These are phyloP conservation scores for Penicillium canariense DNA, from an alignment of 495 filamentous ascomycete genomes.

Conservation along the genomic window DNA sequence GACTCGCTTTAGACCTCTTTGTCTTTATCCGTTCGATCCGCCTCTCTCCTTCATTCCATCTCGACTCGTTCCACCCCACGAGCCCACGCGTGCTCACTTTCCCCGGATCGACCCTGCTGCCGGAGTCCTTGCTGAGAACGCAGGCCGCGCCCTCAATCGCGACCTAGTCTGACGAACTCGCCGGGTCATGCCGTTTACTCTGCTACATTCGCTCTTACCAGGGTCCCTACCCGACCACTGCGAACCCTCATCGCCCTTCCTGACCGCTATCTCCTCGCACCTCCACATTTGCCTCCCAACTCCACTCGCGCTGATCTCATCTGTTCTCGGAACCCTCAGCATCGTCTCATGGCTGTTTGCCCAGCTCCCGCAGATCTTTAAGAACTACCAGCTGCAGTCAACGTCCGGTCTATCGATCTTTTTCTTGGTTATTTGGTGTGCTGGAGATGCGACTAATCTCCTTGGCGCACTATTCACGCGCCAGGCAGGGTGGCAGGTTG, in stretches of 20 bases:
- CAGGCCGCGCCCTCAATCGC: not conserved
- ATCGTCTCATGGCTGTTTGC: conserved; percentile 77
- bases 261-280: conserved; percentile 55
- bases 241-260: conserved; percentile 57
- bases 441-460: conserved; percentile 68
- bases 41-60: not conserved
- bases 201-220: conserved; percentile 28
- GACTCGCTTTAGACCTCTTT: not conserved
- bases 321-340: conserved; percentile 59
- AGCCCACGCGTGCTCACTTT: conserved; percentile 1
- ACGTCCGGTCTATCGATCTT: conserved; percentile 67
- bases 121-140: not conserved
- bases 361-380: conserved; percentile 71
- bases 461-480: conserved; percentile 62
- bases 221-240: conserved; percentile 58
- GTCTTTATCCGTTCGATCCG: not conserved
- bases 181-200: conserved; percentile 30
- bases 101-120: conserved; percentile 10
- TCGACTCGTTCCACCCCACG: not conserved
- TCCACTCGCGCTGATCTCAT: conserved; percentile 63
- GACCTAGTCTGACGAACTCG: not conserved
- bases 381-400: conserved; percentile 64
- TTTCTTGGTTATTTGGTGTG: conserved; percentile 68
- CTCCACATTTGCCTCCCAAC: conserved; percentile 68
- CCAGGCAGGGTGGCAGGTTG: conserved; percentile 69